Conservation (phyloP, 2,329 filamentous ascomycete species). For the Exophiala xenobiotica region DNA sequence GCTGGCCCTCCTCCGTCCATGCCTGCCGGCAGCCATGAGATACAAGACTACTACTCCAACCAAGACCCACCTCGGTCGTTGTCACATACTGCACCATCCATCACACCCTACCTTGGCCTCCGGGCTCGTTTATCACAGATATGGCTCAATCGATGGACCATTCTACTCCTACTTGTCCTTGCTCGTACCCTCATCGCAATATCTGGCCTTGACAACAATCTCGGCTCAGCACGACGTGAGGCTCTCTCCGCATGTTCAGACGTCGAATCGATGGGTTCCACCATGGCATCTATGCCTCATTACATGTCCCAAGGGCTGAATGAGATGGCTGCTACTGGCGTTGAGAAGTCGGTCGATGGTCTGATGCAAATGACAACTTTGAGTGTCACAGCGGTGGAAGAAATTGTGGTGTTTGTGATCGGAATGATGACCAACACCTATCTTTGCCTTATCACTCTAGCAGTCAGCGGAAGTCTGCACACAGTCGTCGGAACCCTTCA, state of each 20-base stretch:
- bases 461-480: constrained; percentile 75
- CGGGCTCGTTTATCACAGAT: constrained; percentile 87
- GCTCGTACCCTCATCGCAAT: constrained; percentile 76
- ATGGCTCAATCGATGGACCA: constrained; percentile 97
- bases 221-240: constrained; percentile 73
- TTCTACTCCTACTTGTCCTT: constrained; percentile 82
- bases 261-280: constrained; percentile 88
- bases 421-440: constrained; percentile 89
- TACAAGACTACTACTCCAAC: constrained; percentile 59
- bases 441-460: constrained; percentile 81
- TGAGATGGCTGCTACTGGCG: constrained; percentile 72
- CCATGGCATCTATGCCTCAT: constrained; percentile 97
- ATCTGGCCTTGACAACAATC: constrained; percentile 67
- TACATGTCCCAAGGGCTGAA: constrained; percentile 91
- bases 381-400: constrained; percentile 77
- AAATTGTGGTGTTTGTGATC: constrained; percentile 87
- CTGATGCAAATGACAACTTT: constrained; percentile 77
- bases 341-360: constrained; percentile 76
- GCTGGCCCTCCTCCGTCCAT: constrained; percentile 58
- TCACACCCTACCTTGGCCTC: constrained; percentile 90
- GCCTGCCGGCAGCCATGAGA: constrained; percentile 59
- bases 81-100: constrained; percentile 64
- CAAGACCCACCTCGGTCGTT: constrained; percentile 56
- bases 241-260: constrained; percentile 86
- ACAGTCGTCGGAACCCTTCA: constrained; percentile 63